Base-by-base conservation (phyloP, 2,329 filamentous ascomycete species). In the Aspergillus uvarum region DNA sequence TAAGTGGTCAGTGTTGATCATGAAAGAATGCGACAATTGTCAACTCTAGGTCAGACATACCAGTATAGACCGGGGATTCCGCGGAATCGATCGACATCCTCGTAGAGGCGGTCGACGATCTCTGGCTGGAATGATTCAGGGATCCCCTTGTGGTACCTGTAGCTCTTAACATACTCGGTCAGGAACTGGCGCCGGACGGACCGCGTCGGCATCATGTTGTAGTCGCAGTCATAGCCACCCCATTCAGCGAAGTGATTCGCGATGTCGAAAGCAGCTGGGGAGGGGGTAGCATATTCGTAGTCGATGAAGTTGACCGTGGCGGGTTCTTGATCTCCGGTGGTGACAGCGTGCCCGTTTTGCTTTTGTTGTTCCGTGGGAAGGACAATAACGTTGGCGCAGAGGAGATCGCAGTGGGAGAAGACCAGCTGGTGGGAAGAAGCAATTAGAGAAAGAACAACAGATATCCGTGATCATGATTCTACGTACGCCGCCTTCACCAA, bases 221-320 rank as follows among this genome's bases (percentile, higher is more conserved):
- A 93, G 76, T 98, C 92, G 81, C 95, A 99, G 69, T 96, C 92
- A 72, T 97, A 97, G 59, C 95, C 95, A 61, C 89, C 93, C 94
- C 95, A 99, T 79, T 99, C 95, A 51, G 95, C 92, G 74, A 99
- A 96, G 81, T 99, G 95, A 79, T 99, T 99, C 54, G 94, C 89
- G 68, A 99, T 88, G 75, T 99, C 95, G 77, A 99, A 99, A 2
- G 94, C 93, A 4, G 93, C 92, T 1, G 94, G 94, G 0, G 93
- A 94, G 2, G 95, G 93, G 4, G 92, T 95, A 14, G 93, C 92
- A 77, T 99, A 99, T 77, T 99, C 95, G 80, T 98, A 99, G 79
- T 99, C 95, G 75, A 99, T 99, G 78, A 99, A 98, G 72, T 85
- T 86, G 58, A 94, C 89, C 2, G 78, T 82, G 52, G 84, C 80